Evolutionary conservation across 1,284 basidiomycete genomes (phyloP).

Genomic region (Mycosarcoma mackinlayi): DNA sequence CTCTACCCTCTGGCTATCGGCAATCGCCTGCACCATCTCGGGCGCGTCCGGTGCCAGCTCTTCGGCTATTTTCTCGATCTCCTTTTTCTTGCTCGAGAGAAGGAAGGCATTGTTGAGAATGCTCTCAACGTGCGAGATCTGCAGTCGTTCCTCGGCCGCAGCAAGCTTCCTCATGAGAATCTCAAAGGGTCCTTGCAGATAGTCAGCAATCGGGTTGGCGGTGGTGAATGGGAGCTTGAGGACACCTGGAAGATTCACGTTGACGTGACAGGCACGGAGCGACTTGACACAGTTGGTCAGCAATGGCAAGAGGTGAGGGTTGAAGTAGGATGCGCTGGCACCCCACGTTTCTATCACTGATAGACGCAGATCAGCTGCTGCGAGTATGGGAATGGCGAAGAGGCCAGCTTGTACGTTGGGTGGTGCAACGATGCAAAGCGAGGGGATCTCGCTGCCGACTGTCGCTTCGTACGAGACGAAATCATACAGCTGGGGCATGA

Average conservation of each 20-base stretch:
- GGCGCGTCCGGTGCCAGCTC: slow-evolving; percentile 34
- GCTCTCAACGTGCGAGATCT: slow-evolving; percentile 39
- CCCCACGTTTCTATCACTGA: slow-evolving; percentile 48
- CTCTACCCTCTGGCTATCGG: slow-evolving; percentile 39
- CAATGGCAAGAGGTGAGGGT: slow-evolving; percentile 35
- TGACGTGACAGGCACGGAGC: slow-evolving; percentile 37
- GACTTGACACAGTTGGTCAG: slow-evolving; percentile 47
- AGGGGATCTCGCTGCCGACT: slow-evolving; percentile 35
- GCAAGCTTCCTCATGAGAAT: slow-evolving; percentile 44
- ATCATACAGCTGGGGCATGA: slow-evolving; percentile 44
- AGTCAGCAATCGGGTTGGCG: slow-evolving; percentile 38
- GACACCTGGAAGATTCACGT: slow-evolving; percentile 30
- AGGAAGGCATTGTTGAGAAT: slow-evolving; percentile 30
- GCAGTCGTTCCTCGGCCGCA: slow-evolving; percentile 30
- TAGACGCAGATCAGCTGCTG: slow-evolving; percentile 36
- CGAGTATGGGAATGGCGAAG: slow-evolving; percentile 41
- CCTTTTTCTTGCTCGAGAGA: slow-evolving; percentile 31
- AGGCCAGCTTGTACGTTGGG: slow-evolving; percentile 40
- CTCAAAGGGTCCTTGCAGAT: slow-evolving; percentile 41
- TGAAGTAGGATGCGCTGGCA: slow-evolving; percentile 40
- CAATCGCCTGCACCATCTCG: slow-evolving; percentile 45
- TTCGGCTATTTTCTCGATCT: slow-evolving; percentile 29
- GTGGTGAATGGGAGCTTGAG: slow-evolving; percentile 37
- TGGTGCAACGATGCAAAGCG: slow-evolving; percentile 36
- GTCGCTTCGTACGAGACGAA: slow-evolving; percentile 42